Base-by-base conservation (phyloP, 257 asterid species). In the Mitragyna speciosa region DNA sequence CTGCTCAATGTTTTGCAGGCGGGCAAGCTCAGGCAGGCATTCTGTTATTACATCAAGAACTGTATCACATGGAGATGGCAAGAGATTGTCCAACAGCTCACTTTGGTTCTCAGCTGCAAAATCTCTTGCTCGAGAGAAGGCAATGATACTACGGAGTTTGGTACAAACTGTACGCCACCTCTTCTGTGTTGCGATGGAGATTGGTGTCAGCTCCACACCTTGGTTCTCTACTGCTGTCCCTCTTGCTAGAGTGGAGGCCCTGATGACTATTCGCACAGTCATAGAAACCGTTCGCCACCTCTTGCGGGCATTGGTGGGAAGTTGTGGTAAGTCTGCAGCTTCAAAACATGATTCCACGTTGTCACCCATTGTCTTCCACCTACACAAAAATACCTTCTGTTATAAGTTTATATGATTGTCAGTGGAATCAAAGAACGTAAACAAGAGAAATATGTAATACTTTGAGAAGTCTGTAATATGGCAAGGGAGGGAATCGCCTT, bases 11-110 rank as follows among this genome's bases (percentile, higher is more conserved):
- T 78, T 77, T 83, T 80, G 88, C 15, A 8, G 16, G 47, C 19
- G 69, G 59, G 76, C 82, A 15, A 85, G 73, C 30, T 82, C 30
- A 5, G 39, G 39, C 3, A 80, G 64, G 26, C 70, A n/a, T 14
- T 61, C 67, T 20, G 77, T 47, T 19, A 67, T 30, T 4, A 92
- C 83, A 33, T 85, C 83, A 73, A 92, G 80, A 24, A 77, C 67
- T 5, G 83, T 33, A 33, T 87, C 84, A 9, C 87, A 56, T 0
- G 66, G 47, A 49, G 82, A 70, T 5, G 70, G 51, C 36, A 65
- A 68, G 52, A 61, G 72, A 26, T 52, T 77, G 6, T 43, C 58
- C 15, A 52, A 43, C 8, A 81, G 33, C 41, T 66, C 78, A 14
- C 58, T 52, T 17, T 36, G 56, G 54, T 77, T 66, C 6, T 71